These are phyloP conservation scores for Claviceps maximensis DNA, from an alignment of 2,329 filamentous ascomycete genomes.

Conservation along the genomic window DNA sequence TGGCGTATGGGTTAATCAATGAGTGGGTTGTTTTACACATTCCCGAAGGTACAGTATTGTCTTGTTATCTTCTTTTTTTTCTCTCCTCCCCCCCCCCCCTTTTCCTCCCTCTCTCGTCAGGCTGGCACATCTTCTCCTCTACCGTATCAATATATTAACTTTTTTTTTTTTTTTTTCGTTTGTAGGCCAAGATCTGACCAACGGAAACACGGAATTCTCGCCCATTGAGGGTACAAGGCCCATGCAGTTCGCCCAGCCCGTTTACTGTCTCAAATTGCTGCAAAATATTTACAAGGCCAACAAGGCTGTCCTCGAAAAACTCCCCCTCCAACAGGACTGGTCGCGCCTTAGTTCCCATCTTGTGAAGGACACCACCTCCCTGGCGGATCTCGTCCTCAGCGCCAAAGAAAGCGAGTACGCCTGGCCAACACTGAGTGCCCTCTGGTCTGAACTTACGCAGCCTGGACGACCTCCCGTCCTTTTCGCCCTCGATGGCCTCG, in stretches of 20 bases:
- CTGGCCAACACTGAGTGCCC: conserved; percentile 66
- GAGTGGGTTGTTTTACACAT: conserved; percentile 82
- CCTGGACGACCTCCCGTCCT: conserved; percentile 47
- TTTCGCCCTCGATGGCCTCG: conserved; percentile 64
- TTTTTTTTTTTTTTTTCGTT: neutral
- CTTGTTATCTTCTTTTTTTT: neutral
- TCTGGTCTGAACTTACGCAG: conserved; percentile 66
- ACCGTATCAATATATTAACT: neutral
- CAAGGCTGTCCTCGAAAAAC: conserved; percentile 42
- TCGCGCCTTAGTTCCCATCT: conserved; percentile 25
- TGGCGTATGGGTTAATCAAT: conserved; percentile 68
- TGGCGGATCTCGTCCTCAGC: conserved; percentile 57
- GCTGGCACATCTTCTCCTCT: neutral
- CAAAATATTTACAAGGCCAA: conserved; percentile 63
- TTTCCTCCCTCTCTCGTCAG: neutral
- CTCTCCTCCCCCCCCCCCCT: neutral
- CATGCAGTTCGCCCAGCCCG: conserved; percentile 60
- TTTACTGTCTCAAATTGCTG: conserved; percentile 64
- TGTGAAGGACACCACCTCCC: conserved; percentile 42
- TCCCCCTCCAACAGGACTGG: conserved; percentile 32
- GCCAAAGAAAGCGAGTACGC: conserved; percentile 64
- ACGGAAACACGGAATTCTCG: conserved; percentile 68
- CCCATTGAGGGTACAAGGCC: conserved; percentile 47
- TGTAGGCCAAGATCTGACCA: conserved; percentile 62
- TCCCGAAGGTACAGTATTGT: conserved; percentile 60